phyloP scores from a whole-genome alignment of 2,329 filamentous ascomycete species.

The Apiospora malaysiana region DNA sequence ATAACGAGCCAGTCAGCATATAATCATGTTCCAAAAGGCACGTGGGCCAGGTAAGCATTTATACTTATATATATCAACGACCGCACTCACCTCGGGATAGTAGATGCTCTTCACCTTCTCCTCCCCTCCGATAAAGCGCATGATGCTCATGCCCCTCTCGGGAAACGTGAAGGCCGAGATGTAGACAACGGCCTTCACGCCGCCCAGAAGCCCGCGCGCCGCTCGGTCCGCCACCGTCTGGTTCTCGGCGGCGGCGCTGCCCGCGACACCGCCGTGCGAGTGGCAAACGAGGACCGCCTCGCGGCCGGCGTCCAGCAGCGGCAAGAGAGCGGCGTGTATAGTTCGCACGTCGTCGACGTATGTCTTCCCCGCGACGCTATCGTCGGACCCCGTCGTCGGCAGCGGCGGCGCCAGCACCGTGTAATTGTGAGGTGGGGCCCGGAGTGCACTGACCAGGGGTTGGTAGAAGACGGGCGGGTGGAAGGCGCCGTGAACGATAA shows the following conservation, averaged over 20 bases:
- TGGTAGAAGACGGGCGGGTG: constrained; percentile 32
- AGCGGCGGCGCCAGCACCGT: constrained; percentile 26
- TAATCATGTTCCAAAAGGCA: background rate
- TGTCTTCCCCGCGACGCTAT: constrained; percentile 33
- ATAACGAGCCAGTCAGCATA: background rate
- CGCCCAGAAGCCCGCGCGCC: constrained; percentile 34
- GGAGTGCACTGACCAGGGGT: constrained; percentile 30
- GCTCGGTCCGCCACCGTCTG: constrained; percentile 35
- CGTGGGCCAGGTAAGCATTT: background rate
- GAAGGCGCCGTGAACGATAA: constrained; percentile 31
- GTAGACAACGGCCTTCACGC: constrained; percentile 38
- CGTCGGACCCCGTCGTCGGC: constrained; percentile 30
- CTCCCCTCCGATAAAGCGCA: constrained; percentile 26
- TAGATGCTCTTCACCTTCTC: background rate
- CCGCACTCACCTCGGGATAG: background rate
- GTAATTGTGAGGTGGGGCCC: constrained; percentile 28
- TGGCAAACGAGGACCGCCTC: constrained; percentile 35
- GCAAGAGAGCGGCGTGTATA: constrained; percentile 29
- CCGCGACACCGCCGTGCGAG: constrained; percentile 39
- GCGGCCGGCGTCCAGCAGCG: constrained; percentile 31
- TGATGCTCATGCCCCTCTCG: constrained; percentile 28
- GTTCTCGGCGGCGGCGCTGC: constrained; percentile 35
- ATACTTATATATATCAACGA: background rate
- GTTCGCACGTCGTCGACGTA: constrained; percentile 33
- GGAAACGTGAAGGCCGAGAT: constrained; percentile 37